A percentile compares a stretch with the other conserved stretches of the same genome.
Conservation (phyloP, 495 filamentous ascomycete genomes). For the Aspergillus mulundensis region DNA sequence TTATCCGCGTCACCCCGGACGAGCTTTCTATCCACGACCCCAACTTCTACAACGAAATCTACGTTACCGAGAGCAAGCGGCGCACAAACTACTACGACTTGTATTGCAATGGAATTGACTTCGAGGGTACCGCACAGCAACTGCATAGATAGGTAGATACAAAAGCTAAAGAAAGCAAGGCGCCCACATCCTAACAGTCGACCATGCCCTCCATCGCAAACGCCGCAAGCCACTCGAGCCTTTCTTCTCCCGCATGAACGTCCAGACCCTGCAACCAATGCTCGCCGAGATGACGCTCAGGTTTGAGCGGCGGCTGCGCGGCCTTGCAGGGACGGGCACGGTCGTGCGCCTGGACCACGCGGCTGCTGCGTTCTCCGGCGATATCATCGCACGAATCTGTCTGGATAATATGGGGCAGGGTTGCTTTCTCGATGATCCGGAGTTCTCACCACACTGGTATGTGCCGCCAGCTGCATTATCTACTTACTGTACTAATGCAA, state of each 20-base stretch:
- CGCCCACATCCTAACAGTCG: neutral
- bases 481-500: no score
- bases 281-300: neutral
- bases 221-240: neutral
- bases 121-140: no score
- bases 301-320: neutral
- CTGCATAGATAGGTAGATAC: no score
- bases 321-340: neutral
- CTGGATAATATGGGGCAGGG: neutral
- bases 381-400: slow-evolving; percentile 1
- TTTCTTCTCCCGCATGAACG: slow-evolving; percentile 2
- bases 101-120: neutral
- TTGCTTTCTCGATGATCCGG: neutral
- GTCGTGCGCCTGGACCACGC: slow-evolving; percentile 4
- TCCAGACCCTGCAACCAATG: neutral
- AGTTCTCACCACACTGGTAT: slow-evolving; percentile 1
- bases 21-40: neutral
- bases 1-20: neutral
- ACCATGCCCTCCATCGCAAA: neutral
- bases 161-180: neutral
- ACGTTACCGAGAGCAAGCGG: neutral
- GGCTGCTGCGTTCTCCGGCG: slow-evolving; percentile 3
- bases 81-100: neutral
- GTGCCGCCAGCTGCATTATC: no score
- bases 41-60: neutral